Conservation (phyloP, 345 rosid genomes). For the Salix viminalis region DNA sequence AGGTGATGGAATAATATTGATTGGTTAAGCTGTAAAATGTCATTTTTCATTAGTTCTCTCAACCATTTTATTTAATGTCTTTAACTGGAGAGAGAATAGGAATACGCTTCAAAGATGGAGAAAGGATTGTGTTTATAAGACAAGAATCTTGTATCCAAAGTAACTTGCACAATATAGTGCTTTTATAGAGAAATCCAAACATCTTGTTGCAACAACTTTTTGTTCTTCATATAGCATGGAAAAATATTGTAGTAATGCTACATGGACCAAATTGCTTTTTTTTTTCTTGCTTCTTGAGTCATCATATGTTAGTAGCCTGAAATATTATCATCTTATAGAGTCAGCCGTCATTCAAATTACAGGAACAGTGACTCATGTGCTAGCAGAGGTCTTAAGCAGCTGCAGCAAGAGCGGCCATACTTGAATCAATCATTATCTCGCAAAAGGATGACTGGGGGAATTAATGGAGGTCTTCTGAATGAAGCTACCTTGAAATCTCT, state of each 20-base stretch:
- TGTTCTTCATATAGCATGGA: neutral
- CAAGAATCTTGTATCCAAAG: neutral
- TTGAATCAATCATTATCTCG: constrained; percentile 66
- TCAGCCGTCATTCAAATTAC: constrained; percentile 19
- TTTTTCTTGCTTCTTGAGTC: neutral
- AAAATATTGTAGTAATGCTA: neutral
- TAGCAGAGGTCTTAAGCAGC: constrained; percentile 45
- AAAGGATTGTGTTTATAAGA: neutral
- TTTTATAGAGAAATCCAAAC: neutral
- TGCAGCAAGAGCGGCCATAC: constrained; percentile 51
- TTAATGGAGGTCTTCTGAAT: constrained; percentile 82
- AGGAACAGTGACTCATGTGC: constrained; percentile 50
- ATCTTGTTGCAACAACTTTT: neutral
- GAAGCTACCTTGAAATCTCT: constrained; percentile 66
- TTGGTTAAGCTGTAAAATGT: neutral
- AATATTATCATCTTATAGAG: constrained; percentile 8
- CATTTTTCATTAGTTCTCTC: neutral
- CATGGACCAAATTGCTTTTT: neutral
- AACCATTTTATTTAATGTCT: neutral
- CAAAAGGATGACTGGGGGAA: constrained; percentile 81
- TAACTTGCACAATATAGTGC: neutral
- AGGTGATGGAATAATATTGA: neutral
- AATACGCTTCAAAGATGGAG: neutral
- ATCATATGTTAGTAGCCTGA: neutral
- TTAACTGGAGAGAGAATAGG: neutral